Base-by-base conservation (phyloP, 768 basidiomycete species). In the Lentinula raphanica region DNA sequence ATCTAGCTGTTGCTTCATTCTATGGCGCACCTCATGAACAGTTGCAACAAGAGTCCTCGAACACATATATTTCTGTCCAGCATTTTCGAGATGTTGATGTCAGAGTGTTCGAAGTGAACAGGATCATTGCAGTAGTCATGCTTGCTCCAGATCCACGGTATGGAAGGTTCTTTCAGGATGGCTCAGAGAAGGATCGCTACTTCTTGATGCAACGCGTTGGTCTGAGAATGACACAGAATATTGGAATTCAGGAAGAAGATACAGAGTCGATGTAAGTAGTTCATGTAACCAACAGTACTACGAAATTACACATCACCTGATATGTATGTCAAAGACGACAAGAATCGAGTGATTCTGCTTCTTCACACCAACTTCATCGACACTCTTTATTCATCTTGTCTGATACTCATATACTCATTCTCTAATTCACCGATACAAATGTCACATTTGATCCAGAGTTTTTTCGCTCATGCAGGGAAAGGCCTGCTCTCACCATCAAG, bases 91-190 rank as follows among this genome's bases (percentile, higher is more conserved):
- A 57, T 19, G 48, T 48, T 9, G 67, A 64, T 50, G 62, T 77
- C 27, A 46, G 63, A 5, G 25, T 58, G 35, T 77, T 76, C 61
- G 67, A 75, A 36, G 12, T 53, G 1, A 57, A 65, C 3, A 74
- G 74, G 62, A 63, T 67, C 7, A 55, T 51, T 2, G 75, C 74
- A 59, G 54, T 58, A 23, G 62, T 65, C 2, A 62, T 60, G 56
- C 75, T 76, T 55, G 28, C 60, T 0, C 59, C 57, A 3, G 64
- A 65, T n/a, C 68, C 69, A 40, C 59, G 66, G 8, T 59, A 59
- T 38, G 17, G 15, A 4, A 28, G 21, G 2, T 12, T 39, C 3
- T 50, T 36, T 38, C 45, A 50, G 23, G 48, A 58, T 40, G 48
- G 57, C 17, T 49, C 57, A 38, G 17, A 44, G 31, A n/a, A 11